A percentile compares a stretch with the other conserved stretches of the same genome.
Conservation (phyloP, 768 basidiomycete genomes). For the Lentinula sp. region DNA sequence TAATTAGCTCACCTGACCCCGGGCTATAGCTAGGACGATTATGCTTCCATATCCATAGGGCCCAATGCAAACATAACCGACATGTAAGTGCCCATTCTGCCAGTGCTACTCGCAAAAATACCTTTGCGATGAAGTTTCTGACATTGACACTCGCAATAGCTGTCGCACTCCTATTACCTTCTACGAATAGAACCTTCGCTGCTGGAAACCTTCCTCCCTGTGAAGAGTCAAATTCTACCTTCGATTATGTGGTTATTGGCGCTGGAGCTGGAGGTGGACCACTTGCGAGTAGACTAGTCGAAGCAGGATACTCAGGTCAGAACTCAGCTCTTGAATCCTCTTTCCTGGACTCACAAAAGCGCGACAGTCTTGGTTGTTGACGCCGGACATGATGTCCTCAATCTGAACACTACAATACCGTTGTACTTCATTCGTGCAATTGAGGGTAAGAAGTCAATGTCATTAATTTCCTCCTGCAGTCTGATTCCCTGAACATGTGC, state of each 20-base stretch:
- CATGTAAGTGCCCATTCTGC: no score
- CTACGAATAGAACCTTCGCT: neutral
- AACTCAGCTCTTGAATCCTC: neutral
- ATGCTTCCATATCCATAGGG: no score
- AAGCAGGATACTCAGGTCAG: slow-evolving; percentile 9
- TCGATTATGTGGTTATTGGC: slow-evolving; percentile 7
- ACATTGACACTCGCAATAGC: neutral
- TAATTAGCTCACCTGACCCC: no score
- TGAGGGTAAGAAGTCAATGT: slow-evolving; percentile 13
- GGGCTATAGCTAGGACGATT: no score
- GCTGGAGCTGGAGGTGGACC: slow-evolving; percentile 11
- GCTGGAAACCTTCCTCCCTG: neutral
- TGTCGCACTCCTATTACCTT: neutral
- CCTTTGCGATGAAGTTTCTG: neutral
- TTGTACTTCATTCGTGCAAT: slow-evolving; percentile 17
- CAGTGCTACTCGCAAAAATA: no score
- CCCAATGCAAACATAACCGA: neutral
- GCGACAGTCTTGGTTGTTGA: slow-evolving; percentile 22
- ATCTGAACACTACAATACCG: slow-evolving; percentile 22
- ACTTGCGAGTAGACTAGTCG: slow-evolving; percentile 9
- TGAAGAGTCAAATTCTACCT: neutral
- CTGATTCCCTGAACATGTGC: neutral
- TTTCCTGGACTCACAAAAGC: neutral
- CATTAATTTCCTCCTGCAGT: neutral
- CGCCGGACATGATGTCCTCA: slow-evolving; percentile 20